phyloP scores from a whole-genome alignment of 2,329 filamentous ascomycete genomes.

The Epichloe sylvatica region DNA sequence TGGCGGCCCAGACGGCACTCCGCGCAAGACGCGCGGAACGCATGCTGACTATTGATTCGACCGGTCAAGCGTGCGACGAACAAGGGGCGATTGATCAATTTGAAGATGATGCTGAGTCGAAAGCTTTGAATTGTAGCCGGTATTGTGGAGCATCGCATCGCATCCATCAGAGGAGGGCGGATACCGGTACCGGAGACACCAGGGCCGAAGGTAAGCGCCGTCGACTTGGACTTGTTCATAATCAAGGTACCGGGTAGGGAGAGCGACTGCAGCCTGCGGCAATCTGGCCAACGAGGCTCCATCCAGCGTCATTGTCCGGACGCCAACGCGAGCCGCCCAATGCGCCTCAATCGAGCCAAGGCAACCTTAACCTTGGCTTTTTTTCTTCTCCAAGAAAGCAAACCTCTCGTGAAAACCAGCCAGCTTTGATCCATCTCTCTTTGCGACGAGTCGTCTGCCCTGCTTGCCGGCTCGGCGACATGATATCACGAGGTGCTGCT shows the following conservation, averaged over 20 bases:
- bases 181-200: conserved; percentile 6
- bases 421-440: not conserved
- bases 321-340: not conserved
- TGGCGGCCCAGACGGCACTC: conserved; percentile 20
- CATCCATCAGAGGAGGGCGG: not conserved
- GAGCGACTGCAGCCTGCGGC: not conserved
- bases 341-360: no score
- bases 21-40: conserved; percentile 18
- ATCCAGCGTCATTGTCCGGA: not conserved
- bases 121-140: not conserved
- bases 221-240: not conserved
- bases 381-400: not conserved
- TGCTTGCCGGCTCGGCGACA: conserved; percentile 9
- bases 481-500: conserved; percentile 13
- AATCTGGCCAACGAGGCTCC: conserved; percentile 1
- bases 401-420: not conserved
- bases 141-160: no score
- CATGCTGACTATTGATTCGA: conserved; percentile 10
- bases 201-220: conserved; percentile 4
- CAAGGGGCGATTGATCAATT: not conserved
- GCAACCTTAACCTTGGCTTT: not conserved
- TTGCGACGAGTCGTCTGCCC: not conserved
- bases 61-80: not conserved
- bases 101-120: not conserved
- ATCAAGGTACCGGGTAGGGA: not conserved